Base-by-base conservation (phyloP, 2,329 filamentous ascomycete genomes). In the Trichothecium roseum region DNA sequence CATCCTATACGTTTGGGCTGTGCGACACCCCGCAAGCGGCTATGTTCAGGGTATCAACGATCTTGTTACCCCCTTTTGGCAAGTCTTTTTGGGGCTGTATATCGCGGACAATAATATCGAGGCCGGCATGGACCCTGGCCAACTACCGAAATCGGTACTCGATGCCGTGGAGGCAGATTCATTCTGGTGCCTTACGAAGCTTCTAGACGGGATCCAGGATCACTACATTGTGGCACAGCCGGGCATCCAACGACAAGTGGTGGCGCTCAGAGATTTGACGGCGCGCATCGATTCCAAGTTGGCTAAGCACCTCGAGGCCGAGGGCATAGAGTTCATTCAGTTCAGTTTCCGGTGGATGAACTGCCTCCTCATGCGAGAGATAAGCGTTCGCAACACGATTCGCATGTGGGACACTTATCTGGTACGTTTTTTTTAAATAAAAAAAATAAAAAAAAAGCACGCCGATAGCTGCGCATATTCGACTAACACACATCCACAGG, bases 301-400 rank as follows among this genome's bases (percentile, higher is more conserved):
- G 32, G 85, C 88, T 3, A 91, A 84, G 48, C 91, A 98, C 54
- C 68, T 98, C 28, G 86, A 95, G 54, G 74, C 74, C 17, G 87
- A 96, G 58, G 81, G 87, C 22, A 86, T 98, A 18, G 91, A 98
- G 55, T 98, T 98, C 53, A 98, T 98, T 51, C 91, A 98, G 54
- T 98, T 98, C 62, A 95, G 87, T 59, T 98, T 98, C 56, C 74
- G 91, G 38, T 98, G 91, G 91, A 98, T 98, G 91, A 98, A 98
- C 52, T 98, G 91, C 57, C 74, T 98, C 35, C 68, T 98, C 45
- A 98, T 98, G 91, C 76, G 91, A 43, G 91, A 98, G 62, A 84
- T 98, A 45, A 94, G 84, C 54, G 89, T 98, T 38, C 84, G 81
- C 56, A 96, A 95, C 55, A 95, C 87, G 1, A 94, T 98, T 44